Base-by-base conservation (phyloP, 352 stramenopile species). In the Phytopythium chamaehyphon region DNA sequence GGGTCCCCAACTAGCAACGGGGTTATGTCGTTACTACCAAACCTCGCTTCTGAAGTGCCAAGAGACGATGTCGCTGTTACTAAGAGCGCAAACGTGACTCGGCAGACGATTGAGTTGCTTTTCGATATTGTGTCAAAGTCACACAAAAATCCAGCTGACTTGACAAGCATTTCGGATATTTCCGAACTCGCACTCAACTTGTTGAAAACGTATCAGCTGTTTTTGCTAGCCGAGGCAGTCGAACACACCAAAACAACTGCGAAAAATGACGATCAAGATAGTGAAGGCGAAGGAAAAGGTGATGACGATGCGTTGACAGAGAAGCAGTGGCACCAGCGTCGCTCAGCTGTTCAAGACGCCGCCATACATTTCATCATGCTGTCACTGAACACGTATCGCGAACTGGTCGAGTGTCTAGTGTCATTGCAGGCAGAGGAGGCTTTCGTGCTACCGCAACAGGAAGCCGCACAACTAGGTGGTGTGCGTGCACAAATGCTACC, bases 161-260 rank as follows among this genome's bases (percentile, higher is more conserved):
- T 10, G 21, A 14, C 23, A 1, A 24, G 31, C 10, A 33, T 5
- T 47, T 31, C 14, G 19, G 44, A 46, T 8, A 57, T 94, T 40
- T 52, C 63, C 2, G 46, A 62, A 4, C 52, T 66, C 28, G 73
- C 78, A 7, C 68, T 90, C 51, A 52, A 56, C 19, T 44, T 92
- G 15, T 47, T 94, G 37, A 80, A 89, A 46, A 77, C 70, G 9
- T 94, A 92, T 57, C 84, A 94, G 47, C 46, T 91, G 1, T 85
- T 80, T 58, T 28, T 94, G 12, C 64, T 94, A 14, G 77, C 84
- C 35, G 76, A 90, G 71, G 84, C 76, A 36, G 59, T 92, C 0
- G 74, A 86, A 19, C 46, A 87, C 22, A 90, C 76, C 1, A 83
- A 83, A 14, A 74, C 58, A 23, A 70, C 62, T 15, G 28, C 23